Evolutionary conservation across 1,284 basidiomycete species (phyloP), one percentile per base, ranked within the genome.

Genomic region (Bondarzewia mesenterica): DNA sequence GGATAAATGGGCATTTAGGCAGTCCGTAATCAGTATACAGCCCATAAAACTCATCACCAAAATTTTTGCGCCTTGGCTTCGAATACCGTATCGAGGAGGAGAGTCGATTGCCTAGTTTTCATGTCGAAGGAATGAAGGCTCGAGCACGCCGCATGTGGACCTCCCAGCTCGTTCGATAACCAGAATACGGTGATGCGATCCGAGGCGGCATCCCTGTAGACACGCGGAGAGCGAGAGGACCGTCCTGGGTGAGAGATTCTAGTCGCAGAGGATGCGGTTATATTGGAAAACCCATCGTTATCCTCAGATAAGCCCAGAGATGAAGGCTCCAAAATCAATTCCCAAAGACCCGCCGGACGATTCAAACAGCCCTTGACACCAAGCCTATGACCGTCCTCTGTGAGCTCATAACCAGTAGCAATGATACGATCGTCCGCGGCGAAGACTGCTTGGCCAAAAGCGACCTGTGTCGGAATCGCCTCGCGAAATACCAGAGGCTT

Each of bases 351-450:
- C 2, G 72, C 63, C 0, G 78, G 77, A 1, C 84, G 71, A 56
- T 88, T 89, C 52, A 68, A 72, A 60, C 86, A 89, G 16, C 68
- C 70, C 48, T 74, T 77, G 49, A 82, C 60, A 0, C 85, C 86
- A 6, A 87, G 66, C 21, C 78, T 57, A 44, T 76, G 72, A 6
- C 74, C 77, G 44, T 85, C 83, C 2, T 59, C 54, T 0, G 74
- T 74, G 46, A 73, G 68, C 44, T 81, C 76, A 56, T 80, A 84
- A 0, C 80, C 84, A 1, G 79, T 82, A 0, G 77, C 77, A 47
- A 76, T 75, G 6, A 88, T 57, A 18, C 58, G 60, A 23, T 69
- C 55, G 14, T 73, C 67, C 0, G 62, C 58, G 4, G 62, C 67
- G 57, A 85, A 84, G 2, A 71, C 60, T 0, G 74, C 74, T 54